Evolutionary conservation across 1,139 yeast genomes (phyloP).

Genomic region (Yamadazyma buinensis): DNA sequence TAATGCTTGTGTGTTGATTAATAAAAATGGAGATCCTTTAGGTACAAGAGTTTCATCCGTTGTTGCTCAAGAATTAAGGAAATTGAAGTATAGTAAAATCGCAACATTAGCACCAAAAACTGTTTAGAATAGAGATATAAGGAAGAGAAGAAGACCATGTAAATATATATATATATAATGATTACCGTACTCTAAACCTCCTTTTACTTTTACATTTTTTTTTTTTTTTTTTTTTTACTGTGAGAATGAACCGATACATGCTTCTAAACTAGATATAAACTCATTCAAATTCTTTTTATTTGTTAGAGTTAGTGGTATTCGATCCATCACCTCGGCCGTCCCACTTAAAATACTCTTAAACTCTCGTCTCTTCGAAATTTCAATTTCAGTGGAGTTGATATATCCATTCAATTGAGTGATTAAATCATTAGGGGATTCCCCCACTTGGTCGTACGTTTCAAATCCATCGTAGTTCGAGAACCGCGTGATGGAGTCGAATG

Average conservation of each 20-base stretch:
- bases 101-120: conserved; percentile 90
- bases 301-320: conserved; percentile 15
- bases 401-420: conserved; percentile 13
- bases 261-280: conserved; percentile 21
- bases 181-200: no score
- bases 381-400: conserved; percentile 6
- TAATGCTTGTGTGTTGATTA: conserved; percentile 92
- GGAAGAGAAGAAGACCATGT: no score
- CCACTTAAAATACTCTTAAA: conserved; percentile 16
- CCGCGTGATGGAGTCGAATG: no score
- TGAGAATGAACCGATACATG: conserved; percentile 22
- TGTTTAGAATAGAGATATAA: conserved; percentile 32
- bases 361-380: conserved; percentile 4
- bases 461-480: no score
- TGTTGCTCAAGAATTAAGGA: conserved; percentile 88
- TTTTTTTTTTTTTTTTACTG: no score
- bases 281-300: conserved; percentile 18
- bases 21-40: conserved; percentile 88
- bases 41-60: conserved; percentile 93
- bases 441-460: not conserved
- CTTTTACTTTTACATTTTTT: no score
- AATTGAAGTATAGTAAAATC: conserved; percentile 79
- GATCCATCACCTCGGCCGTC: conserved; percentile 15
- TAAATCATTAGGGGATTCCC: conserved; percentile 9
- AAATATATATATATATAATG: no score